These are phyloP conservation scores for Thuidium tamariscinum DNA, from an alignment of 225 moss, liverwort and hornwort species.

Conservation along the genomic window DNA sequence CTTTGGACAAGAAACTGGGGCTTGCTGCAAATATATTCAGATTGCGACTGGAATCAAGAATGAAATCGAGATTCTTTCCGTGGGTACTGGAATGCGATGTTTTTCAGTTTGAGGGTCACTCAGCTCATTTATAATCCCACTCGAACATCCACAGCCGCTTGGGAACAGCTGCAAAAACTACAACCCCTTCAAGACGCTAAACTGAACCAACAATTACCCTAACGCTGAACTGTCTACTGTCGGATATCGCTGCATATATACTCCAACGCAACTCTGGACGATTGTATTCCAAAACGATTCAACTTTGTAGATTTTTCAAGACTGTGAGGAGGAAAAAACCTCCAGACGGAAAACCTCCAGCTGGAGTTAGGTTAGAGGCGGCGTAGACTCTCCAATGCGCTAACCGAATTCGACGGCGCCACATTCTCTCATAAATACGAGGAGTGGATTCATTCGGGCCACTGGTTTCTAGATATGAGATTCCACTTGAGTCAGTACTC, in stretches of 20 bases:
- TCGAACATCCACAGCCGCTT: background rate
- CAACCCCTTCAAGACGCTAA: background rate
- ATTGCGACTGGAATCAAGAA: background rate
- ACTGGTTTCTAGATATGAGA: background rate
- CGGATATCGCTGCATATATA: background rate
- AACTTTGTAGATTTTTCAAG: too few species aligned
- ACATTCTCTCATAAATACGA: too few species aligned
- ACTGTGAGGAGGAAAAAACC: too few species aligned
- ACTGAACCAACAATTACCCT: background rate
- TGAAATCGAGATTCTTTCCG: background rate
- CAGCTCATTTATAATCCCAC: too few species aligned
- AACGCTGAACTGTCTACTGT: too few species aligned
- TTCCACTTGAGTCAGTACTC: background rate
- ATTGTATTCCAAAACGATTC: too few species aligned
- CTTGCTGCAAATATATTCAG: background rate
- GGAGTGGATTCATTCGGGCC: background rate
- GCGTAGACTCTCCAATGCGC: too few species aligned
- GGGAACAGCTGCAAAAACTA: background rate
- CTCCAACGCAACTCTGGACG: background rate
- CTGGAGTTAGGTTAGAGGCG: background rate
- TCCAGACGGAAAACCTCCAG: too few species aligned
- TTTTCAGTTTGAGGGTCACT: too few species aligned
- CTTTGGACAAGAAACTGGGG: background rate
- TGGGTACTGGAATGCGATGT: background rate
- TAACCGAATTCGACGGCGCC: background rate